Evolutionary conservation across 768 basidiomycete species (phyloP), one percentile per base, ranked within the genome.

Genomic region (Suillus variegatus): DNA sequence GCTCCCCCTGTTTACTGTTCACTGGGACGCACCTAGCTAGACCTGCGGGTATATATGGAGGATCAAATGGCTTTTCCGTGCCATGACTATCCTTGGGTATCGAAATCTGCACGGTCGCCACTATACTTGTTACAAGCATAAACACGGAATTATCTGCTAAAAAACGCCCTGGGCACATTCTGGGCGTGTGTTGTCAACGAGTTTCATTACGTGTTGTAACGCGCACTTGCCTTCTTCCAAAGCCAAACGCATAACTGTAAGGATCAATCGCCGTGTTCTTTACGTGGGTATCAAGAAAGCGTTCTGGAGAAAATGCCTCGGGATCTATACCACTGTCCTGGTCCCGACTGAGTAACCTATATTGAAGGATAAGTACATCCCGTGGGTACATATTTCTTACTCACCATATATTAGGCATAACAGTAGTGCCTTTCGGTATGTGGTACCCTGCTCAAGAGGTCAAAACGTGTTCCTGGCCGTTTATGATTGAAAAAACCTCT

Each of bases 191-290:
- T 28, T 32, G 12, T 60, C 18, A 43, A 25, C 12, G 20, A 22
- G 18, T 14, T 55, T 61, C 5, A 22, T 16, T 35, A 22, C 2
- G 14, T 41, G n/a, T 32, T 40, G 10, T 40, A 40, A 20, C 16
- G 14, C 35, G 12, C 57, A 32, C 25, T 60, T 9, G 43, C 62
- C 62, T 60, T 38, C 62, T 36, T 13, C 62, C 62, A 61, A 63
- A 63, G 57, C 62, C 62, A 61, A 63, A 63, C 13, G 57, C 38
- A 60, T 63, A 63, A n/a, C 35, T 61, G 8, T 22, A 61, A n/a
- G 62, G 62, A 40, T 63, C 62, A 14, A 57, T 20, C 7, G 62
- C 62, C 35, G 62, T 63, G 35, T 41, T n/a, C 43, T 61, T 32
- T 9, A 63, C 62, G 32, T 63, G 38, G 9, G n/a, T 36, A n/a